Evolutionary conservation across 306 rosid species (phyloP), one percentile per base, ranked within the genome.

Genomic region (Dalbergia cochinchinensis): DNA sequence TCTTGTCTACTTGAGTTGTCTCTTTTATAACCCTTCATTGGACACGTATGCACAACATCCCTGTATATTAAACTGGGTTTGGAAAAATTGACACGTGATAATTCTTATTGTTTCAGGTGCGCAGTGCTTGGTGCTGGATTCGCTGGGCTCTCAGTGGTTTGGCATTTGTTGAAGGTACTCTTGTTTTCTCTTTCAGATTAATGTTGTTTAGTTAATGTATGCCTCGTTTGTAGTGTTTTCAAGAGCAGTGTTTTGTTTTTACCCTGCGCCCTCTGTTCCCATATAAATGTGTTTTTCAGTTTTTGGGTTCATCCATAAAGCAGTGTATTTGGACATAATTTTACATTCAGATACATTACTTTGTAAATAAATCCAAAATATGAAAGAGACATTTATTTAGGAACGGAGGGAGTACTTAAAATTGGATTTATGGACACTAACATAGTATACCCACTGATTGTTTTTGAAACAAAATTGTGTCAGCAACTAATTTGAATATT

Each of bases 41-140:
- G 22, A 31, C 33, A 10, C 55, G 3, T 57, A 22, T 11, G 0
- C 19, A n/a, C 34, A 11, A 0, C 14, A 9, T 62, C 26, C 37
- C 18, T 47, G 5, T 7, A 5, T 9, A 37, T 18, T 14, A 8
- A 37, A 78, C 35, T 16, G 22, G 11, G 20, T 20, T 16, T 16
- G 11, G 16, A 34, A 34, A 14, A 12, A 37, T 31, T 59, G 9
- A 42, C 41, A 33, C 75, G 8, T 8, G 4, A 1, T 41, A 4
- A 8, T 66, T 70, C 26, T 66, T 35, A 13, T 59, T 72, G 76
- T 16, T 79, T 72, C 77, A 76, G 95, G 81, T 94, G 80, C 69
- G 97, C 97, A 3, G 97, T 94, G 41, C 97, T 94, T 73, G 99
- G 99, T n/a, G 97, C 98, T 84, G 97, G 99, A 14, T 92, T 92